Evolutionary conservation across 2,329 filamentous ascomycete genomes (phyloP), one percentile per base, ranked within the genome.

Genomic region (Sclerotinia spermophila): DNA sequence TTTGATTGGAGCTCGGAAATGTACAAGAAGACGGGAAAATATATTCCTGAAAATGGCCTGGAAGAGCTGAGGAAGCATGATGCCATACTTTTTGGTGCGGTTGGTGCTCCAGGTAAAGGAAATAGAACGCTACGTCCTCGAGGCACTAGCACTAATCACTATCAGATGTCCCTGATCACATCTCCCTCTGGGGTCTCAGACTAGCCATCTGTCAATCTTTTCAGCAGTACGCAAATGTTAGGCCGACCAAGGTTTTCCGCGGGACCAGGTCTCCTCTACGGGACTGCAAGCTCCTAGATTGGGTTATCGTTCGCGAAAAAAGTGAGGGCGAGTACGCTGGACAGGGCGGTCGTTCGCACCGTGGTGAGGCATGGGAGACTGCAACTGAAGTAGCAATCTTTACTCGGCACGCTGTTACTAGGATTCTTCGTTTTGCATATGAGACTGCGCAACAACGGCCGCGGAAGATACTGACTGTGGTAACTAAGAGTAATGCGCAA

Each of bases 301-400:
- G 88, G 88, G 85, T 90, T 1, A 89, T 90, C 61, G 81, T 90
- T 44, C 86, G 88, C 42, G 88, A 90, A 80, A 90, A 90, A 79
- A 87, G 84, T 61, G 88, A 90, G 76, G 88, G 88, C 71, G 88
- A 90, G 67, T 77, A 77, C 45, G 73, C 77, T 11, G 77, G 77
- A 1, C 77, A 78, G 62, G 88, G 89, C 5, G 89, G 89, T 0
- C 82, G 84, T 0, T 86, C 86, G 1, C 88, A 90, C 79, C 77
- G 79, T 5, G 85, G 85, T 8, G 81, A 84, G 68, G 81, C 84
- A 0, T 89, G 87, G 87, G 86, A 88, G 74, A 83, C 82, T 0
- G 86, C 87, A 0, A 90, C 88, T 3, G 88, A 90, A 77, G 84
- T 88, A 3, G 83, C 86, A 6, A 86, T 91, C 68, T 90, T 90